phyloP scores from a whole-genome alignment of 106 monocot species.

The Xerophyta viscosa region DNA sequence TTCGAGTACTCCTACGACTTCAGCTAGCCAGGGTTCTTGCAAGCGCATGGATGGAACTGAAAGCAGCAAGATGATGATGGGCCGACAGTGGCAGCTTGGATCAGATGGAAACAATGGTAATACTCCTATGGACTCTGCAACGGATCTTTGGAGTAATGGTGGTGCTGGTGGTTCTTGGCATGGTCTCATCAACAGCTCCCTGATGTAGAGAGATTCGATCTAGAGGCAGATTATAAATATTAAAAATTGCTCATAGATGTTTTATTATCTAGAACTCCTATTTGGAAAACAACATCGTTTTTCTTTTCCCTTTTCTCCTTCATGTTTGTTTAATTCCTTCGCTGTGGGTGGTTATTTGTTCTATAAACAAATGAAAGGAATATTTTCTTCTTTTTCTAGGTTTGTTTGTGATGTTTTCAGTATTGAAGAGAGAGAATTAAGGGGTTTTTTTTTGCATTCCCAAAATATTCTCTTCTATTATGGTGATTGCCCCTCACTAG shows the following conservation, averaged over 20 bases:
- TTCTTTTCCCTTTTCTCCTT: neutral
- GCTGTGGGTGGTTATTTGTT: neutral
- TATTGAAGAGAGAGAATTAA: neutral
- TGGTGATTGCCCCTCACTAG: constrained; percentile 4
- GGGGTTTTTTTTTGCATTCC: neutral
- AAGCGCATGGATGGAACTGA: constrained; percentile 16
- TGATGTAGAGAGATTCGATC: constrained; percentile 12
- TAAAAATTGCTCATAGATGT: too few relatives aligned
- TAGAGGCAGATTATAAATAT: too few relatives aligned
- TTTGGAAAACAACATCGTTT: too few relatives aligned
- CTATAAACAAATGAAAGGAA: neutral
- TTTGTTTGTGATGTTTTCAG: too few relatives aligned
- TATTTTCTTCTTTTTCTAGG: too few relatives aligned
- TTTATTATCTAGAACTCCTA: too few relatives aligned
- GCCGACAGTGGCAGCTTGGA: constrained; percentile 14
- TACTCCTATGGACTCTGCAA: constrained; percentile 16
- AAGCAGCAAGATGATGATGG: constrained; percentile 16
- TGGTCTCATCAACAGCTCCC: constrained; percentile 29
- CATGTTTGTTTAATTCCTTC: neutral
- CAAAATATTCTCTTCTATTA: neutral
- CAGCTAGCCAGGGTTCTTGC: constrained; percentile 9
- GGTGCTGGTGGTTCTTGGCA: constrained; percentile 2
- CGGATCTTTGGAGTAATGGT: constrained; percentile 18
- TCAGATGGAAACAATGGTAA: constrained; percentile 8
- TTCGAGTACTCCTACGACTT: constrained; percentile 1